Base-by-base conservation (phyloP, 371 early-diverging fungal genomes). In the Umbelopsis sp. region DNA sequence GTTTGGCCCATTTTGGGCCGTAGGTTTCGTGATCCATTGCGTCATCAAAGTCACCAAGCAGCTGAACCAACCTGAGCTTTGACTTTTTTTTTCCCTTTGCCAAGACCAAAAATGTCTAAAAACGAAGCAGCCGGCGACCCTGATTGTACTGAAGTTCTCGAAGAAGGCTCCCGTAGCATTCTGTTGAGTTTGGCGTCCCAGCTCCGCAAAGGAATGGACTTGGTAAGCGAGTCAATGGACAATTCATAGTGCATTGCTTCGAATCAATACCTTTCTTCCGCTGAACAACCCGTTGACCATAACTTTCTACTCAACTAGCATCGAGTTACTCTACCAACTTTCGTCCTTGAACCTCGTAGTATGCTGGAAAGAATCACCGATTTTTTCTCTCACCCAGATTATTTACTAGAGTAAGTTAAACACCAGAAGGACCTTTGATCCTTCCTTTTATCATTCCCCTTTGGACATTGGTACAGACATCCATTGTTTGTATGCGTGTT, bases 341-440 rank as follows among this genome's bases (percentile, higher is more conserved):
- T 98, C 87, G 95, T 98, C 1, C 87, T 98, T 14, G 99, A 98
- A 72, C 93, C 98, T 5, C 86, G 99, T 22, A 93, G 94, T 74
- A 95, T 98, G 90, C 87, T 95, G 37, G 99, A 98, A 74, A 86
- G 95, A 24, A 92, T 98, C 41, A 95, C 98, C 16, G 99, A 98
- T 81, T 97, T 96, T 79, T 92, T 98, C 91, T 88, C 91, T 52
- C 97, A 98, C 74, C 96, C 97, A 1, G 94, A 96, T 62, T 74
- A 96, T 65, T 79, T 98, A 37, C 74, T 94, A 72, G 80, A 80
- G 97, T 96, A 89, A 76, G 84, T 71, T 41, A 57, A 4, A 9
- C 6, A 20, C 32, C 41, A 16, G 14, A 65, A 22, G 24, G 16
- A 25, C 12, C 22, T 48, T 22, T 50, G 48, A 48, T 48, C 48